These are phyloP conservation scores for Nannochloris sp. DNA, from an alignment of 139 green algal genomes.

Conservation along the genomic window DNA sequence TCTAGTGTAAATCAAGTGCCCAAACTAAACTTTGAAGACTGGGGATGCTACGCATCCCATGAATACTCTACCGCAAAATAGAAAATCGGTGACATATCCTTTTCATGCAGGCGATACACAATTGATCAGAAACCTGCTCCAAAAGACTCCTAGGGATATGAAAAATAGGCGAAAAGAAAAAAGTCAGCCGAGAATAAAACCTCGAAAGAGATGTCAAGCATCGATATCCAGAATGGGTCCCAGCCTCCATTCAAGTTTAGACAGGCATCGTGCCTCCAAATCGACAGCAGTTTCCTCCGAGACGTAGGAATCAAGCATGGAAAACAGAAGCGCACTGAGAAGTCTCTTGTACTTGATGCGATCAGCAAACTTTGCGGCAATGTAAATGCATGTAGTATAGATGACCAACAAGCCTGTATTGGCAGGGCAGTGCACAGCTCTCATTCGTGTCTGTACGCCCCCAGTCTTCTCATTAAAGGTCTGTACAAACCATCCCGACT, in stretches of 20 bases:
- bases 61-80: no score
- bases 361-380: constrained; percentile 1
- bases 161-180: no score
- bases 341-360: background rate
- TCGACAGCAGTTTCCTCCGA: background rate
- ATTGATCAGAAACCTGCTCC: no score
- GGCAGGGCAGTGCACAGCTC: background rate
- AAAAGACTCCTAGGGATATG: no score
- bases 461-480: background rate
- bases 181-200: no score
- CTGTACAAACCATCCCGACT: background rate
- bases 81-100: no score
- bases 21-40: no score
- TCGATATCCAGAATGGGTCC: background rate
- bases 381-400: background rate
- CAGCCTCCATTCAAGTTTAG: background rate
- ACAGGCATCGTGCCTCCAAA: background rate
- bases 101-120: no score
- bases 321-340: background rate
- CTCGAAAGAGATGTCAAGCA: no score
- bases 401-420: background rate
- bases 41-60: no score
- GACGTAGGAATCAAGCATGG: background rate
- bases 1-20: no score
- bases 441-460: background rate